These are phyloP conservation scores for Streptanthus diversifolius DNA, from an alignment of 345 rosid species.

Conservation along the genomic window DNA sequence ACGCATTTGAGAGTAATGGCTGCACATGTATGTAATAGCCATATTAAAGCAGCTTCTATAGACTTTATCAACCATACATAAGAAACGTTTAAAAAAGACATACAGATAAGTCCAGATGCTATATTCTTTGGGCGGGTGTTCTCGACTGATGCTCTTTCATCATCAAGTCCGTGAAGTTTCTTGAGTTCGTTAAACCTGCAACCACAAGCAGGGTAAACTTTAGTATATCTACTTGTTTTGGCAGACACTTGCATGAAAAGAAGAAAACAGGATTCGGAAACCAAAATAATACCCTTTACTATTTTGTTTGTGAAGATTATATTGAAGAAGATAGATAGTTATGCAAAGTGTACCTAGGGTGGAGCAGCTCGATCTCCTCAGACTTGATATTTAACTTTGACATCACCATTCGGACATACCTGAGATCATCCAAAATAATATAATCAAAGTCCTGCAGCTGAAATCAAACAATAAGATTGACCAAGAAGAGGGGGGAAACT, in stretches of 20 bases:
- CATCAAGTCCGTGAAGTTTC: slow-evolving; percentile 70
- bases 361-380: slow-evolving; percentile 54
- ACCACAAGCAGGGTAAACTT: neutral
- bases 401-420: slow-evolving; percentile 83
- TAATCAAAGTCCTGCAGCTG: neutral
- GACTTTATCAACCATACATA: neutral
- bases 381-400: slow-evolving; percentile 46
- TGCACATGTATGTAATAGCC: slow-evolving; percentile 35
- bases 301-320: neutral
- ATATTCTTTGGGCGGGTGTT: slow-evolving; percentile 68
- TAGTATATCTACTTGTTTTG: neutral
- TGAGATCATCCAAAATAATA: slow-evolving; percentile 29
- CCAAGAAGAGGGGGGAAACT: neutral
- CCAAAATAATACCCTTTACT: neutral
- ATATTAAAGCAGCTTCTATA: neutral
- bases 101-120: slow-evolving; percentile 79
- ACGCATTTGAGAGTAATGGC: slow-evolving; percentile 78
- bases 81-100: slow-evolving; percentile 11
- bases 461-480: neutral
- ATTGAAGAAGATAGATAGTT: neutral
- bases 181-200: slow-evolving; percentile 79
- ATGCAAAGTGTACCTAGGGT: slow-evolving; percentile 62
- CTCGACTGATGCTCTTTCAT: slow-evolving; percentile 55
- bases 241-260: neutral
- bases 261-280: neutral